Evolutionary conservation across 176 grass and related monocot species (phyloP), one percentile per base, ranked within the genome.

Genomic region (Neostapfia colusana): DNA sequence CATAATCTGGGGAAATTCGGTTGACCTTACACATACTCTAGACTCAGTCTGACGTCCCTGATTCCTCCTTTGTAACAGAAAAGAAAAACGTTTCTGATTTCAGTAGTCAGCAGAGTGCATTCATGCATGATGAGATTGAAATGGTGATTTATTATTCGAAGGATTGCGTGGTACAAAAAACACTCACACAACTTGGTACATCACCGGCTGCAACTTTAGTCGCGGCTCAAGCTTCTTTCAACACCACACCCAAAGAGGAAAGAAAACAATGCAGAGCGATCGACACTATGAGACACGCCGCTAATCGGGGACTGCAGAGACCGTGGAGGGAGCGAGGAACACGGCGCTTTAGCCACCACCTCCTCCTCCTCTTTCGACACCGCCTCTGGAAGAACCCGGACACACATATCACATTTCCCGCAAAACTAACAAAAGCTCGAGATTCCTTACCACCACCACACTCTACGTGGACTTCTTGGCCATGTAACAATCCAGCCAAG

Each of bases 341-440:
- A 57, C 25, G 24, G 44, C 69, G 42, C 49, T 83, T 79, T 10
- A n/a, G 12, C 34, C 54, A 25, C 44, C 84, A 71, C 78, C 44
- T 88, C 86, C 84, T 76, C 78, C 44, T 88, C 86, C 81, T 88
- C 86, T 70, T 88, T 76, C 31, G n/a, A 65, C 81, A 84, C 86
- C 44, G 86, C 63, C 86, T 84, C 81, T 74, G 55, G 69, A 68
- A 34, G 8, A 55, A 79, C 76, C 76, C 75, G 76, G 81, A 74
- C 45, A 78, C 54, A 75, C 57, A 70, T 5, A 26, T 5, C 55
- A 58, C 55, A 58, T 64, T 79, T 74, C 55, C 27, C 44, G 21
- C 56, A 58, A 63, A 44, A n/a, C 50, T 54, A 82, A 67, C 53
- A 48, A 13, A 46, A 59, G 14, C 74, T 63, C 20, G 16, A 58